phyloP scores from a whole-genome alignment of 176 grass and related monocot genomes.

The Puccinellia tenuiflora region DNA sequence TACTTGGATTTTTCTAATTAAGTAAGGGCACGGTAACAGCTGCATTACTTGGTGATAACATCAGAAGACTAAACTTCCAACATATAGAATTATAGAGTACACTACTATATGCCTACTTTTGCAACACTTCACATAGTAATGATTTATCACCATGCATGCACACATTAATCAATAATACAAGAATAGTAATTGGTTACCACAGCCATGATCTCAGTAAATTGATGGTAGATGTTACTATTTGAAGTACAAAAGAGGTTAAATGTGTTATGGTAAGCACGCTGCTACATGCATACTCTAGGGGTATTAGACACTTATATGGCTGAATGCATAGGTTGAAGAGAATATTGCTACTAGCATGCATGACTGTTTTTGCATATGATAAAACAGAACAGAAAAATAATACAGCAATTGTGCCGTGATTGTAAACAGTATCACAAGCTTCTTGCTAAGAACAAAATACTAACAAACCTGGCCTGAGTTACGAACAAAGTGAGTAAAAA shows the following conservation, averaged over 20 bases:
- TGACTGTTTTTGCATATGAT: not conserved
- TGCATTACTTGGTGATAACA: not conserved
- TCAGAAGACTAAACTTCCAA: not conserved
- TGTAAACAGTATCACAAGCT: not conserved
- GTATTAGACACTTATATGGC: not conserved
- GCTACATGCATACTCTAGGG: not conserved
- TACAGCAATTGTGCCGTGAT: not conserved
- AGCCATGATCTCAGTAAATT: not conserved
- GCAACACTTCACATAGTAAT: not conserved
- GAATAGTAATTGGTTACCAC: not conserved
- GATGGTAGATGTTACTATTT: not conserved
- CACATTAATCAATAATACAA: not conserved
- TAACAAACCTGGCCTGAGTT: constrained; percentile 9
- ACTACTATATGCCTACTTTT: not conserved
- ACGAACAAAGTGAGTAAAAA: not conserved
- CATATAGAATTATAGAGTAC: not conserved
- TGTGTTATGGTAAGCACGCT: not conserved
- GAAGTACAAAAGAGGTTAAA: not conserved
- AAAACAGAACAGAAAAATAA: not conserved
- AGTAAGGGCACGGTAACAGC: not conserved
- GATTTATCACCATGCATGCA: not conserved
- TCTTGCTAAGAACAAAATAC: not conserved
- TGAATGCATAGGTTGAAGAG: not conserved
- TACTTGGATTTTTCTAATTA: not conserved
- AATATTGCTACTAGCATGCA: not conserved